Evolutionary conservation across 2,329 filamentous ascomycete species (phyloP).

Genomic region (Neocucurbitaria cava): DNA sequence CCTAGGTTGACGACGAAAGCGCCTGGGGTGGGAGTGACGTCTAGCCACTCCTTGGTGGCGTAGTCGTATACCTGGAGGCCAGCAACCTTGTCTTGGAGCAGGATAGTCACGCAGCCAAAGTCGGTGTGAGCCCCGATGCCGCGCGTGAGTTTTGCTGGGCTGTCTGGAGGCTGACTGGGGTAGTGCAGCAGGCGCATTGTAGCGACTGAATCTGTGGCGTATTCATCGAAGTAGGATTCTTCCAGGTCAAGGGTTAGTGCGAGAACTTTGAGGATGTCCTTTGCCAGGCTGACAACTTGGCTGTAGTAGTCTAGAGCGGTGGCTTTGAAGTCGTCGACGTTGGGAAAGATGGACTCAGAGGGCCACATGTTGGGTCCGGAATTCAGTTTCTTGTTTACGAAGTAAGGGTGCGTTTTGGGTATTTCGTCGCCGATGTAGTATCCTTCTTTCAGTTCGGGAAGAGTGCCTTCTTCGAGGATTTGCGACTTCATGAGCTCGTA

Average conservation of each 20-base stretch:
- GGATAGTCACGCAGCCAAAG: conserved; percentile 52
- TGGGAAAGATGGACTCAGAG: conserved; percentile 12
- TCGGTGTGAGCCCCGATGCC: conserved; percentile 55
- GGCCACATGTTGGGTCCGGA: conserved; percentile 54
- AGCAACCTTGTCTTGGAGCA: conserved; percentile 52
- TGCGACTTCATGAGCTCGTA: conserved; percentile 54
- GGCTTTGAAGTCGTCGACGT: conserved; percentile 44
- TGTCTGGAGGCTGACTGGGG: conserved; percentile 48
- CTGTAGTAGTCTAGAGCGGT: conserved; percentile 53
- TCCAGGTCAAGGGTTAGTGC: conserved; percentile 51
- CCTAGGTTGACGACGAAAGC: conserved; percentile 88
- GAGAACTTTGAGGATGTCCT: conserved; percentile 51
- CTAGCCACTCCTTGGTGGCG: conserved; percentile 75
- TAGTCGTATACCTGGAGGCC: conserved; percentile 81
- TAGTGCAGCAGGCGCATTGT: conserved; percentile 55
- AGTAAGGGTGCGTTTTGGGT: conserved; percentile 48
- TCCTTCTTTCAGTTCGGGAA: conserved; percentile 54
- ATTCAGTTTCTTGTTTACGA: conserved; percentile 48
- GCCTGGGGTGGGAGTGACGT: conserved; percentile 75
- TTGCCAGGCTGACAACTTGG: conserved; percentile 48
- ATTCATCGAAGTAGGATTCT: conserved; percentile 48
- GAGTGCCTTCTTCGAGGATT: conserved; percentile 52
- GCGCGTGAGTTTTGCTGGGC: conserved; percentile 45
- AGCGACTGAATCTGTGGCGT: conserved; percentile 47
- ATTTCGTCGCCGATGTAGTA: conserved; percentile 52